phyloP scores from a whole-genome alignment of 352 stramenopile genomes.

The Nothophytophthora sp. region DNA sequence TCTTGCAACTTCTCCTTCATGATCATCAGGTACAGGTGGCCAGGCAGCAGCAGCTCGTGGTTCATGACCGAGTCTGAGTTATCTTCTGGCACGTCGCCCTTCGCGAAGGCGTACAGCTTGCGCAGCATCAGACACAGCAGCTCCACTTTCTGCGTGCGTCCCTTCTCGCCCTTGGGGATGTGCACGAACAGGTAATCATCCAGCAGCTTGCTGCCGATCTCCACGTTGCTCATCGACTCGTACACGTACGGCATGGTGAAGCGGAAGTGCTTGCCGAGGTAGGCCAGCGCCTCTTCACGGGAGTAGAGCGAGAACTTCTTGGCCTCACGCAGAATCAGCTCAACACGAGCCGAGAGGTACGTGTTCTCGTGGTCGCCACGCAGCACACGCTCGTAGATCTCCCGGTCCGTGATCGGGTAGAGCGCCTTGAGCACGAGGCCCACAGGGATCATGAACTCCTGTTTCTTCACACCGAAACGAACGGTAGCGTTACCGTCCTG shows the following conservation, averaged over 20 bases:
- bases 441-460: constrained; percentile 98
- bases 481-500: constrained; percentile 96
- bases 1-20: constrained; percentile 99
- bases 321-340: constrained; percentile 97
- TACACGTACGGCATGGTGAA: constrained; percentile 87
- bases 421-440: constrained; percentile 98
- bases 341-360: constrained; percentile 96
- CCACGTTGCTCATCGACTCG: constrained; percentile 87
- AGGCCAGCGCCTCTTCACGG: constrained; percentile 89
- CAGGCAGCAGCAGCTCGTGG: constrained; percentile 96
- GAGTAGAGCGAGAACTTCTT: constrained; percentile 93
- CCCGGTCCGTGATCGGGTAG: constrained; percentile 88
- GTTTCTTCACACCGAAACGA: constrained; percentile 96
- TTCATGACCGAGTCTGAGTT: constrained; percentile 99
- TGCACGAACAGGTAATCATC: constrained; percentile 98
- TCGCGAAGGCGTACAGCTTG: constrained; percentile 98
- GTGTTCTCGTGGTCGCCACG: constrained; percentile 96
- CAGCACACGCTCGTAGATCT: constrained; percentile 98
- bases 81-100: constrained; percentile 94
- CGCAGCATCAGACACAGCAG: constrained; percentile 96
- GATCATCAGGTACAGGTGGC: constrained; percentile 96
- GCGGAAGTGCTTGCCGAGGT: constrained; percentile 97
- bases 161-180: constrained; percentile 89
- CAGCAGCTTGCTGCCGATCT: constrained; percentile 90
- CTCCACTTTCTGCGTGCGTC: constrained; percentile 91